Conservation (phyloP, 2,329 filamentous ascomycete species). For the Fusarium ramigenum region DNA sequence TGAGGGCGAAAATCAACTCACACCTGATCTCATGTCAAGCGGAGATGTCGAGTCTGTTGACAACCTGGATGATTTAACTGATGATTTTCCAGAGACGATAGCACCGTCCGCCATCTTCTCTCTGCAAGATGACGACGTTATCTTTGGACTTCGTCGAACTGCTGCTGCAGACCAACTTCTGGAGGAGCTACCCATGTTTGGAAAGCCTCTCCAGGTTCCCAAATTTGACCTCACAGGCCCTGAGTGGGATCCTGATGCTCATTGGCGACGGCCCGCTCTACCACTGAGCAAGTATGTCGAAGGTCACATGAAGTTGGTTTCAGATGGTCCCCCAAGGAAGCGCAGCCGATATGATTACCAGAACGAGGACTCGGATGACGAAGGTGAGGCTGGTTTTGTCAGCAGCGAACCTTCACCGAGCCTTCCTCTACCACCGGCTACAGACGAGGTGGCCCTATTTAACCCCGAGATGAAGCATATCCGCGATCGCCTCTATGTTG, state of each 20-base stretch:
- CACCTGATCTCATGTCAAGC: slow-evolving; percentile 74
- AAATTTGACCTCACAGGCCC: slow-evolving; percentile 65
- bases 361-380: slow-evolving; percentile 74
- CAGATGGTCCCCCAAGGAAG: slow-evolving; percentile 74
- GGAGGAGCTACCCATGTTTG: slow-evolving; percentile 83
- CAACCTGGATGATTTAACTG: slow-evolving; percentile 51
- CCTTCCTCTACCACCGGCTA: slow-evolving; percentile 70
- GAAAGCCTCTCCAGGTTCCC: slow-evolving; percentile 68
- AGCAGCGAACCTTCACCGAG: slow-evolving; percentile 59
- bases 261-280: slow-evolving; percentile 80
- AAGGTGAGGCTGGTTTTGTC: slow-evolving; percentile 65
- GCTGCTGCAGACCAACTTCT: slow-evolving; percentile 80
- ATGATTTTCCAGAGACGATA: slow-evolving; percentile 59
- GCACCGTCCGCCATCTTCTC: slow-evolving; percentile 84
- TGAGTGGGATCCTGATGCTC: slow-evolving; percentile 72
- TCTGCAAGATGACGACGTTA: slow-evolving; percentile 81
- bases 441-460: slow-evolving; percentile 85
- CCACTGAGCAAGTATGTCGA: slow-evolving; percentile 89
- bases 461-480: slow-evolving; percentile 89
- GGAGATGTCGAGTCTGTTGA: slow-evolving; percentile 68
- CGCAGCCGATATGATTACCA: slow-evolving; percentile 84
- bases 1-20: slow-evolving; percentile 59
- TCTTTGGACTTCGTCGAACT: slow-evolving; percentile 80
- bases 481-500: slow-evolving; percentile 87
- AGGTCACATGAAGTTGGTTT: slow-evolving; percentile 77